Percentiles rank a stretch among this genome's conserved stretches.
Evolutionary conservation across 2,329 filamentous ascomycete species (phyloP).

Genomic region (Fusarium pseudonygamai): DNA sequence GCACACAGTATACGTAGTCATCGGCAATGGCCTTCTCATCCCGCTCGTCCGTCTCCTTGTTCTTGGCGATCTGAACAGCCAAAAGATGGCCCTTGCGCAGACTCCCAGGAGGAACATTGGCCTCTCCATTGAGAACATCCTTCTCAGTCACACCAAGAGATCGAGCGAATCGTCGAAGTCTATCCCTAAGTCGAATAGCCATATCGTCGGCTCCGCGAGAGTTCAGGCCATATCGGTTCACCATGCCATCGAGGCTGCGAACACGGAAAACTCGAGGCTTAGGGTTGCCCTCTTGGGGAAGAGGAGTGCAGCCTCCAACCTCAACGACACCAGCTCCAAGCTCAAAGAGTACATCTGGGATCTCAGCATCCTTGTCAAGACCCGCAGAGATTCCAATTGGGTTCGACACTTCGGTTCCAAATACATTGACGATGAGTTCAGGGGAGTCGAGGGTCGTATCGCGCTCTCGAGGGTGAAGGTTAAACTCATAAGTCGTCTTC

Average conservation of each 20-base stretch:
- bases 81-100: slow-evolving; percentile 79
- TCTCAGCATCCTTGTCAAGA: slow-evolving; percentile 92
- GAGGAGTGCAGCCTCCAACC: slow-evolving; percentile 87
- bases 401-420: slow-evolving; percentile 80
- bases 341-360: slow-evolving; percentile 85
- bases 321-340: slow-evolving; percentile 89
- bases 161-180: slow-evolving; percentile 81
- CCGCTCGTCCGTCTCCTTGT: slow-evolving; percentile 87
- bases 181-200: slow-evolving; percentile 78
- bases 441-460: slow-evolving; percentile 52
- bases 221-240: slow-evolving; percentile 97
- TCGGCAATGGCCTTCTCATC: slow-evolving; percentile 84
- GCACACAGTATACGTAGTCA: slow-evolving; percentile 90
- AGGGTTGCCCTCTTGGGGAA: slow-evolving; percentile 88
- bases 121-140: slow-evolving; percentile 79
- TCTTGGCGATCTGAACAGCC: slow-evolving; percentile 95
- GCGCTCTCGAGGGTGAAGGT: slow-evolving; percentile 85
- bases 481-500: slow-evolving; percentile 76
- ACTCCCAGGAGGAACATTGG: slow-evolving; percentile 83
- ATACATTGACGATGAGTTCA: slow-evolving; percentile 64
- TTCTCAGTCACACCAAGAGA: slow-evolving; percentile 75
- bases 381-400: slow-evolving; percentile 96
- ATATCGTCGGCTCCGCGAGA: slow-evolving; percentile 89
- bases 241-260: slow-evolving; percentile 82
- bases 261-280: slow-evolving; percentile 89